A percentile compares a stretch with the other conserved stretches of the same genome.
Evolutionary conservation across 1,284 basidiomycete species (phyloP).

Genomic region (Melampsora larici-populina): DNA sequence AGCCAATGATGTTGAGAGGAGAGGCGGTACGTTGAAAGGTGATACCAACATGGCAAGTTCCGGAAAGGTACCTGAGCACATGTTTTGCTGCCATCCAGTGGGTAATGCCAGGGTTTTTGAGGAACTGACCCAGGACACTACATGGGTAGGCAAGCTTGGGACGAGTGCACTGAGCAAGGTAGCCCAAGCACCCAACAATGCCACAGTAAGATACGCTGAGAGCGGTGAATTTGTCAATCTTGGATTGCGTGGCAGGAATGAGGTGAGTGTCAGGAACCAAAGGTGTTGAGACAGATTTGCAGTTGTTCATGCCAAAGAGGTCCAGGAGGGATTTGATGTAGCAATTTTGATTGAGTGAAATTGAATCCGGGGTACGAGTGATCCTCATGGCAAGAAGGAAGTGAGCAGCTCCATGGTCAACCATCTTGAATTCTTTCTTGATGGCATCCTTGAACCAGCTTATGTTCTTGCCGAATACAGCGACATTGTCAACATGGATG

Average conservation of each 20-base stretch:
- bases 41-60: slow-evolving; percentile 6
- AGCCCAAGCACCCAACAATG: slow-evolving; percentile 21
- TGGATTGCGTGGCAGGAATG: slow-evolving; percentile 6
- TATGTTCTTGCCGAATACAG: not conserved
- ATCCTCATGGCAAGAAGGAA: slow-evolving; percentile 8
- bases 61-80: slow-evolving; percentile 18
- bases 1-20: slow-evolving; percentile 12
- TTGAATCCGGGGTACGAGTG: not conserved
- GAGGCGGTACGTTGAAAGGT: not conserved
- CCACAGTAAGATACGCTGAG: not conserved
- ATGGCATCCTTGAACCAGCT: not conserved
- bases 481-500: slow-evolving; percentile 11
- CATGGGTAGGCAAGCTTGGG: slow-evolving; percentile 28
- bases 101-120: slow-evolving; percentile 11
- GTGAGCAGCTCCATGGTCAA: not conserved
- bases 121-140: slow-evolving; percentile 21
- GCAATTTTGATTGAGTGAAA: not conserved
- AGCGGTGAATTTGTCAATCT: slow-evolving; percentile 8
- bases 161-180: slow-evolving; percentile 31
- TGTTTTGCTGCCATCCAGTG: slow-evolving; percentile 27
- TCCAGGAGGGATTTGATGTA: too few relatives aligned
- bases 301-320: slow-evolving; percentile 21
- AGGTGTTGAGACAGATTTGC: slow-evolving; percentile 18
- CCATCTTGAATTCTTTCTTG: slow-evolving; percentile 5
- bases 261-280: slow-evolving; percentile 25